phyloP scores from a whole-genome alignment of 768 basidiomycete species.

The Omphalotus guepiniiformis region DNA sequence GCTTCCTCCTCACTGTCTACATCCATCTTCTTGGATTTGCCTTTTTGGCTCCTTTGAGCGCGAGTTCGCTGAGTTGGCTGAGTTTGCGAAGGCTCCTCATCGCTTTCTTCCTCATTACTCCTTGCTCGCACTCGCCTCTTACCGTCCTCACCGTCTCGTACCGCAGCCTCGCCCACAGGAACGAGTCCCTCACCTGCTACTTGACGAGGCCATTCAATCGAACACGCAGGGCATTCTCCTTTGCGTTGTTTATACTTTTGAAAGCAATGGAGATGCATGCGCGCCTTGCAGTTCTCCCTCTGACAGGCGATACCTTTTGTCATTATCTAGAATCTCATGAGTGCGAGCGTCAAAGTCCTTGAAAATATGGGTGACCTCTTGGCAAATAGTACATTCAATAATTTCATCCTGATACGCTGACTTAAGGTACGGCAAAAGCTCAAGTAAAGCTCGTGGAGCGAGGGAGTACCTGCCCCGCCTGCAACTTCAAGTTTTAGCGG shows the following conservation, averaged over 20 bases:
- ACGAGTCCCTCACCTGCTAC: constrained; percentile 39
- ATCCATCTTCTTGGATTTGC: constrained; percentile 27
- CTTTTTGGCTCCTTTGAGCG: constrained; percentile 23
- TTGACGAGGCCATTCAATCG: constrained; percentile 55
- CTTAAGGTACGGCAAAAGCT: constrained; percentile 71
- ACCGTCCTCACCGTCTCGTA: constrained; percentile 53
- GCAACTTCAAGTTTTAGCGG: constrained; percentile 3
- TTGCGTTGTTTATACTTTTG: constrained; percentile 40
- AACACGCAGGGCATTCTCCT: constrained; percentile 53
- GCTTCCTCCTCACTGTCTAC: constrained; percentile 37
- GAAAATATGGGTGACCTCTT: constrained; percentile 45
- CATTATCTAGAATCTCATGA: constrained; percentile 41
- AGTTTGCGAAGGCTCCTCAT: constrained; percentile 26
- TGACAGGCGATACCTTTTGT: constrained; percentile 66
- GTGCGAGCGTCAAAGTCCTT: neutral
- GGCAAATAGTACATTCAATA: constrained; percentile 70
- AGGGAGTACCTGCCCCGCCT: constrained; percentile 73
- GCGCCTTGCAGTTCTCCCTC: constrained; percentile 56
- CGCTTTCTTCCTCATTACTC: constrained; percentile 41
- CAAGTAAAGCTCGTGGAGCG: constrained; percentile 68
- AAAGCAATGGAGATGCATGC: constrained; percentile 66
- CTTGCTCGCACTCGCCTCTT: constrained; percentile 29
- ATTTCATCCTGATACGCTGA: constrained; percentile 67
- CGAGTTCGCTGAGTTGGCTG: constrained; percentile 22
- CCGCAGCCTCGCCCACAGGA: constrained; percentile 68